Base-by-base conservation (phyloP, 305 asterid genomes). In the Lippia alba region DNA sequence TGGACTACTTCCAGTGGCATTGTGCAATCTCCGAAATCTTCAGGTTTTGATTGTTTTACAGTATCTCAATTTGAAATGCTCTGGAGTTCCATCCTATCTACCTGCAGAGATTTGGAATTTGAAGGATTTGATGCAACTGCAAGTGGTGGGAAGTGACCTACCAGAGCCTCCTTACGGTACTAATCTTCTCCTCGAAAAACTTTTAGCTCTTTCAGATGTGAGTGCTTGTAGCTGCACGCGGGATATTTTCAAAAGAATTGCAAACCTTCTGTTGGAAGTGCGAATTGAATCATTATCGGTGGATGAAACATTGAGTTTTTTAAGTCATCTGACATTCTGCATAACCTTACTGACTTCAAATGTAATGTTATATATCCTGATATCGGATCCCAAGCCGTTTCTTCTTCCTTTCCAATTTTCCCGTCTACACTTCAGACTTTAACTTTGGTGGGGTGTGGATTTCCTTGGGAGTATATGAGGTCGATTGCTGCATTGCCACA, bases 61-160 rank as follows among this genome's bases (percentile, higher is more conserved):
- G 6, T 34, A 34, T 34, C 3, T 34, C 40, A 34, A 6, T 6
- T 2, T 34, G 6, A 6, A 34, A 41, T 2, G 8, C 9, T 41
- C 48, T 41, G 48, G 9, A 8, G 5, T 7, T 18, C 30, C 44
- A 8, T 11, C 12, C 3, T 40, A 1, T 69, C 62, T 73, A 14
- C 73, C 75, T 0, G 2, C 19, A 6, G 70, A 64, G 14, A 69
- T 72, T 7, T 72, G 82, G 82, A 57, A 49, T 51, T 12, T 64
- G 78, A 51, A 59, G 18, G 48, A 64, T 15, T 24, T 78, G 39
- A 58, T 56, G 67, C 82, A 73, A 45, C 62, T 78, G 12, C 56
- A 20, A 15, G 5, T 70, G 45, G 53, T 12, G 66, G 62, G 76
- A 14, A 6, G 57, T 11, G 72, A 51, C 39, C 15, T 73, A 40